Evolutionary conservation across 2,329 filamentous ascomycete species (phyloP).

Genomic region (Ustilaginoidea virens): DNA sequence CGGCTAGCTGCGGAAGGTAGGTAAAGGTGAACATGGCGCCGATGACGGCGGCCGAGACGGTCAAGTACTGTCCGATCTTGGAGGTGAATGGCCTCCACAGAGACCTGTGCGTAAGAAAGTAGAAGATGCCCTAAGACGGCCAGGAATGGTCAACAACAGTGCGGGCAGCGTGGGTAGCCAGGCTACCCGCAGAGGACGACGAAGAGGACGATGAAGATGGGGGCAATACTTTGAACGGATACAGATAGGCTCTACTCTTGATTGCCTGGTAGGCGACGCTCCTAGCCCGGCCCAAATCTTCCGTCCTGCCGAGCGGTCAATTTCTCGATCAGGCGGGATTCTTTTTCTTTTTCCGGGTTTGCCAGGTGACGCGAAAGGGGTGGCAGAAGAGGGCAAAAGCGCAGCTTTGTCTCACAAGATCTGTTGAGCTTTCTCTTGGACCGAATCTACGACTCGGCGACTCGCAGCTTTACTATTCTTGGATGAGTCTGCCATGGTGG

Average conservation of each 20-base stretch:
- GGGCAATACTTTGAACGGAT: conserved; percentile 53
- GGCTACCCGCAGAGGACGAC: too few species aligned
- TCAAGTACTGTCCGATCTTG: conserved; percentile 43
- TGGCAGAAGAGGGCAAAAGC: too few species aligned
- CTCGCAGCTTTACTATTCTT: conserved; percentile 9
- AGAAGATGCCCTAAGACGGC: conserved; percentile 35
- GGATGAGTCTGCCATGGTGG: conserved; percentile 7
- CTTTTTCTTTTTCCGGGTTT: too few species aligned
- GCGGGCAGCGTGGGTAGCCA: too few species aligned
- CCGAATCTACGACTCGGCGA: conserved; percentile 20
- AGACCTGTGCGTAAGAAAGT: conserved; percentile 38
- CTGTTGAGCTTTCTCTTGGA: conserved; percentile 31
- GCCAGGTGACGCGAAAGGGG: too few species aligned
- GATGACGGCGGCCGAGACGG: conserved; percentile 58
- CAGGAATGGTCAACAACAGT: neutral
- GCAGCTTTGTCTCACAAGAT: conserved; percentile 26
- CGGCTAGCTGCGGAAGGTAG: conserved; percentile 69
- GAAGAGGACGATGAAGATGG: too few species aligned
- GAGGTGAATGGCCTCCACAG: conserved; percentile 45
- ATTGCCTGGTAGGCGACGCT: conserved; percentile 51
- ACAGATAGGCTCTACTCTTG: conserved; percentile 66
- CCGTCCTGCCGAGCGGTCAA: conserved; percentile 26
- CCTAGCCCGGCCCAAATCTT: conserved; percentile 56
- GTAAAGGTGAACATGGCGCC: conserved; percentile 75
- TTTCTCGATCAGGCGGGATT: too few species aligned